Evolutionary conservation across 1,139 yeast species (phyloP).

Genomic region (Yamadazyma mexicana): DNA sequence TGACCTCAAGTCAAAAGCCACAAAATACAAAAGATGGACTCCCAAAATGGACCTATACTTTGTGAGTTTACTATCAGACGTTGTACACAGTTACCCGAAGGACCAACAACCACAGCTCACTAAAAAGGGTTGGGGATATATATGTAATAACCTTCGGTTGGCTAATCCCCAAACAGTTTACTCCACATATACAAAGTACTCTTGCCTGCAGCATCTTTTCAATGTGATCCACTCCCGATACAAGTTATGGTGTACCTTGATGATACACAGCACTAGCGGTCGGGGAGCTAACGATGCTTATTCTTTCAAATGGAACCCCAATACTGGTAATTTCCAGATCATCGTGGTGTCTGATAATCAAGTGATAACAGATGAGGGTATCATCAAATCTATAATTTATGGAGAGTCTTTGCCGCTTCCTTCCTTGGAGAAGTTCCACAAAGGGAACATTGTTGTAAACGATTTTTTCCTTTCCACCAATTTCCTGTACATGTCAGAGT

Average conservation of each 20-base stretch:
- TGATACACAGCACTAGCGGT: slow-evolving; percentile 27
- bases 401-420: slow-evolving; percentile 36
- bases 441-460: slow-evolving; percentile 36
- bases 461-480: slow-evolving; percentile 41
- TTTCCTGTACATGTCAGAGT: slow-evolving; percentile 37
- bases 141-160: slow-evolving; percentile 36
- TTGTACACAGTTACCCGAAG: slow-evolving; percentile 37
- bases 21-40: slow-evolving; percentile 43
- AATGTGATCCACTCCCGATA: slow-evolving; percentile 41
- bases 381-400: slow-evolving; percentile 34
- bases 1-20: slow-evolving; percentile 37
- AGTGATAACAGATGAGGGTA: slow-evolving; percentile 31
- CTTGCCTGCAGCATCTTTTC: slow-evolving; percentile 40
- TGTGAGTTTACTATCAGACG: slow-evolving; percentile 34
- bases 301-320: slow-evolving; percentile 40
- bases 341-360: slow-evolving; percentile 26
- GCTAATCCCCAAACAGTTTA: slow-evolving; percentile 45
- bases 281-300: slow-evolving; percentile 12
- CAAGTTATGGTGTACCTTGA: slow-evolving; percentile 36
- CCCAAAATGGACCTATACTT: slow-evolving; percentile 42
- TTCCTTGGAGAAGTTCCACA: slow-evolving; percentile 28
- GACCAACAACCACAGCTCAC: slow-evolving; percentile 32
- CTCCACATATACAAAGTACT: slow-evolving; percentile 43
- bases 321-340: slow-evolving; percentile 36
- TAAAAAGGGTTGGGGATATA: slow-evolving; percentile 41